Evolutionary conservation across 257 asterid species (phyloP).

Genomic region (Mitragyna speciosa): DNA sequence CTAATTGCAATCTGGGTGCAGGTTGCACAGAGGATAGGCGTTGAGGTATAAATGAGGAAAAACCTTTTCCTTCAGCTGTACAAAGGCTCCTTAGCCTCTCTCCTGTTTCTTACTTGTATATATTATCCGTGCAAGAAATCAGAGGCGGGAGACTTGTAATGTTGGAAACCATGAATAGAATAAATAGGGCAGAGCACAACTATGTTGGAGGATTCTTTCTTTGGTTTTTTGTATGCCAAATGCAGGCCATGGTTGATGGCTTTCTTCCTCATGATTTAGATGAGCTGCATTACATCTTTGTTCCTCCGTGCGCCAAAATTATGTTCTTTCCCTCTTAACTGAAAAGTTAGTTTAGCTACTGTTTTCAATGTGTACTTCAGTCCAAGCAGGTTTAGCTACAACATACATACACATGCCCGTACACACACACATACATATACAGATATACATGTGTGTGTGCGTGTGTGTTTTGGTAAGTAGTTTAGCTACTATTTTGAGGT

Average conservation of each 20-base stretch:
- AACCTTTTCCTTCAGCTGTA: not conserved
- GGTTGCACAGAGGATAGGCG: conserved; percentile 93
- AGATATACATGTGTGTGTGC: too few species aligned
- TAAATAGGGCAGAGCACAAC: conserved; percentile 13
- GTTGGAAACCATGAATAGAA: not conserved
- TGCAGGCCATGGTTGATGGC: not conserved
- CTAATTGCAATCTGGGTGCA: conserved; percentile 28
- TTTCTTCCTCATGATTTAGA: not conserved
- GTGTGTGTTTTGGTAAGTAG: too few species aligned
- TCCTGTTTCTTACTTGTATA: conserved; percentile 19
- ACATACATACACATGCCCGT: too few species aligned
- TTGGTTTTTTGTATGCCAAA: not conserved
- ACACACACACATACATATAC: too few species aligned
- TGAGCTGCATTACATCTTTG: not conserved
- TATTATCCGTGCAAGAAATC: conserved; percentile 17
- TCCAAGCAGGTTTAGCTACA: too few species aligned
- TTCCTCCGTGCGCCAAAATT: not conserved
- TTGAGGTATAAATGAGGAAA: conserved; percentile 47
- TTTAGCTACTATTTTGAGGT: too few species aligned
- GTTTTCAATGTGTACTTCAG: too few species aligned
- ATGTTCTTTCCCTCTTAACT: too few species aligned
- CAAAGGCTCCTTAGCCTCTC: not conserved
- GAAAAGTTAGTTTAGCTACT: too few species aligned
- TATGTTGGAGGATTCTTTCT: too few species aligned
- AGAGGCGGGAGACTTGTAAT: not conserved